A percentile compares a stretch with the other conserved stretches of the same genome.
Conservation (phyloP, 371 early-diverging fungal genomes). For the Mucor velutinosus region DNA sequence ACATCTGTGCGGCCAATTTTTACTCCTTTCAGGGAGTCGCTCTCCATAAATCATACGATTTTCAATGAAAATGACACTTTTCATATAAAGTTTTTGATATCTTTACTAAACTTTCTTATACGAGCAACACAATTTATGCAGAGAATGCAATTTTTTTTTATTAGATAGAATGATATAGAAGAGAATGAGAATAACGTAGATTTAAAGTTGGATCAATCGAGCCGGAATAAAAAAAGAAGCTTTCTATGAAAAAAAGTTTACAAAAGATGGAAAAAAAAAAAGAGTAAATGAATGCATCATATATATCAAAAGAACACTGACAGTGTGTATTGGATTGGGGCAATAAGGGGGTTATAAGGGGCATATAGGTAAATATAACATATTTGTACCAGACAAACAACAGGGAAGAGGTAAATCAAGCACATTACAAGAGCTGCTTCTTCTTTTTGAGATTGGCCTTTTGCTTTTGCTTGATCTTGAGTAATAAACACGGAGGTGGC, state of each 20-base stretch:
- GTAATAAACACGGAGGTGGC: slow-evolving; percentile 13
- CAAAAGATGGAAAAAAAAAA: background rate
- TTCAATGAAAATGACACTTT: background rate
- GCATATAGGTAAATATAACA: background rate
- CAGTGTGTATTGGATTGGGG: background rate
- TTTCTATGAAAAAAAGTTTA: too few relatives aligned
- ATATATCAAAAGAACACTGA: too few relatives aligned
- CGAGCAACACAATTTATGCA: background rate
- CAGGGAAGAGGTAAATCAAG: background rate
- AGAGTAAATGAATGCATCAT: background rate
- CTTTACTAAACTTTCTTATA: background rate
- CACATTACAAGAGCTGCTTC: background rate
- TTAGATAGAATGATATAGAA: too few relatives aligned
- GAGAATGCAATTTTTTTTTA: too few relatives aligned
- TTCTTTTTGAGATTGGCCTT: slow-evolving; percentile 7
- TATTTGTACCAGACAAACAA: slow-evolving; percentile 12
- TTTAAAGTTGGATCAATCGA: too few relatives aligned
- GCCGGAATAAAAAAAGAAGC: too few relatives aligned
- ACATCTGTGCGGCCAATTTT: background rate
- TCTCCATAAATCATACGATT: background rate
- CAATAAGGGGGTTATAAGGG: slow-evolving; percentile 1
- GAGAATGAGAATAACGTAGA: too few relatives aligned
- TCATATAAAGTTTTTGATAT: background rate
- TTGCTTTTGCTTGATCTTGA: slow-evolving; percentile 15
- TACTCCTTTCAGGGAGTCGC: background rate